Conservation (phyloP, 768 basidiomycete genomes). For the Russula abietina region DNA sequence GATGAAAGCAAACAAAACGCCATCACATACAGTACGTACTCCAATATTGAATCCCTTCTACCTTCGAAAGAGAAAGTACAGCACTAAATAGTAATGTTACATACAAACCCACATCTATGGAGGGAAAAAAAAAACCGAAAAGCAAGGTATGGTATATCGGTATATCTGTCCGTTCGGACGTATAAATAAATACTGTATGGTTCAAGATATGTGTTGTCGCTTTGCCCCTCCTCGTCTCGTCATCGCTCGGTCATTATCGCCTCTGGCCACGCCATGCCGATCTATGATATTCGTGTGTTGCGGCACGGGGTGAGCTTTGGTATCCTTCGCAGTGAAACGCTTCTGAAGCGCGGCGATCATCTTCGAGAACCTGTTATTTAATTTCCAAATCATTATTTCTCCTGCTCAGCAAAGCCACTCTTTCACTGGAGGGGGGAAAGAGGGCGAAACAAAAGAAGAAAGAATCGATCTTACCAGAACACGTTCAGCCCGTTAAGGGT, state of each 20-base stretch:
- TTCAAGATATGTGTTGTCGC: not conserved
- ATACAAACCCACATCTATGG: not conserved
- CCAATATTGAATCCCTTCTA: no score
- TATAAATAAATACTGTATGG: not conserved
- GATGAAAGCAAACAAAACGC: not conserved
- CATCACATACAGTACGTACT: no score
- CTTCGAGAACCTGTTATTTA: constrained; percentile 68
- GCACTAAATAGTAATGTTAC: not conserved
- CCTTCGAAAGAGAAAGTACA: not conserved
- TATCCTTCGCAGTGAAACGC: constrained; percentile 40
- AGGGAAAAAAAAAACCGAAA: not conserved
- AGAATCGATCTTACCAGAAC: constrained; percentile 50
- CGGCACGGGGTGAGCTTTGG: constrained; percentile 15
- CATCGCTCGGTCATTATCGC: not conserved
- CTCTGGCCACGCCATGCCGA: not conserved
- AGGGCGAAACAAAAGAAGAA: not conserved
- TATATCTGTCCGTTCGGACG: not conserved
- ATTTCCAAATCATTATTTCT: not conserved
- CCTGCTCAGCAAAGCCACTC: not conserved
- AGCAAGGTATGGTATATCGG: not conserved
- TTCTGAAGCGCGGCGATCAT: constrained; percentile 64
- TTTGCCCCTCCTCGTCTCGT: not conserved
- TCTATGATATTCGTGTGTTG: not conserved
- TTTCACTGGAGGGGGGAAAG: not conserved
- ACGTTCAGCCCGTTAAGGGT: constrained; percentile 69